Percentiles rank a stretch among this genome's conserved stretches.
Conservation (phyloP, 257 asterid genomes). For the Rehmannia glutinosa region DNA sequence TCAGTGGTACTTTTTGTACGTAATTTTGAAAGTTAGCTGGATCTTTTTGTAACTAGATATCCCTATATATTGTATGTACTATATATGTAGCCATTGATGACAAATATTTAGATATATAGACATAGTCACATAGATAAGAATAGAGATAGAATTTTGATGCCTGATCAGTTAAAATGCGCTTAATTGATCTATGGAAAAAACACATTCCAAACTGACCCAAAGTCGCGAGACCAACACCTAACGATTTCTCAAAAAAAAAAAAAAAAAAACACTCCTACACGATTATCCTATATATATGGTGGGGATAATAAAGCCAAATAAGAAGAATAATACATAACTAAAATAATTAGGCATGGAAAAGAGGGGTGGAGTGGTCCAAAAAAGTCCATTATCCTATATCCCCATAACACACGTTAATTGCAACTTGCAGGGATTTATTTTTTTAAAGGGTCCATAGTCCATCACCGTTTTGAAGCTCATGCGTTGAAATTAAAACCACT, state of each 20-base stretch:
- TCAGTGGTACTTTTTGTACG: too few relatives aligned
- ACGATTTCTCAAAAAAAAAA: too few relatives aligned
- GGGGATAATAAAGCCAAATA: not conserved
- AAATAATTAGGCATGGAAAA: slow-evolving; percentile 33
- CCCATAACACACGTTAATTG: slow-evolving; percentile 29
- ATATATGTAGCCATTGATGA: not conserved
- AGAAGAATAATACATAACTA: not conserved
- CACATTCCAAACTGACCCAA: not conserved
- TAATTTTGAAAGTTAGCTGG: too few relatives aligned
- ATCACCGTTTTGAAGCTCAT: slow-evolving; percentile 5
- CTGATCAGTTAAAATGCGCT: not conserved
- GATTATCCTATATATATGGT: too few relatives aligned
- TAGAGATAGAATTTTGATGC: not conserved
- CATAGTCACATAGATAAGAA: not conserved
- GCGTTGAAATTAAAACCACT: slow-evolving; percentile 18
- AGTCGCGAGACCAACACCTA: not conserved
- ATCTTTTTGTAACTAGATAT: too few relatives aligned
- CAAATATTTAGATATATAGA: not conserved
- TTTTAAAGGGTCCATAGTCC: slow-evolving; percentile 9
- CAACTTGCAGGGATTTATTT: slow-evolving; percentile 21
- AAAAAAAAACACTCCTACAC: too few relatives aligned
- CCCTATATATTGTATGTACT: too few relatives aligned
- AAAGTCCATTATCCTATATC: slow-evolving; percentile 30
- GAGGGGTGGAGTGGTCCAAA: slow-evolving; percentile 25
- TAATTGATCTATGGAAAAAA: not conserved